Percentiles rank a stretch among this genome's conserved stretches.
phyloP scores from a whole-genome alignment of 805 yeast genomes.

The Helenozyma rhizophorensis region DNA sequence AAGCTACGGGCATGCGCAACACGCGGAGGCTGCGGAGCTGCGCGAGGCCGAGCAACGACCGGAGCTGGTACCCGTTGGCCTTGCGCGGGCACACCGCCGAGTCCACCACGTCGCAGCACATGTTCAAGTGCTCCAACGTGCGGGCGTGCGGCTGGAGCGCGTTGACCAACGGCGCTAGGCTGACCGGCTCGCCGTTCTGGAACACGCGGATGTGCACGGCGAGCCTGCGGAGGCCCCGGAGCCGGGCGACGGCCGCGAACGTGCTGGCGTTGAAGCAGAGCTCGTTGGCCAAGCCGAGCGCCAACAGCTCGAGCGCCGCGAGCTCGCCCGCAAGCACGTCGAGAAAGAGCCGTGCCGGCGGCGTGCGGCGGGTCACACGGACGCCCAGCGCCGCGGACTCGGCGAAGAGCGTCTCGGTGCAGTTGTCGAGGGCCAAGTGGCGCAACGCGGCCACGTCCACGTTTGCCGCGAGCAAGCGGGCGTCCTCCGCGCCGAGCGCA shows the following conservation, averaged over 20 bases:
- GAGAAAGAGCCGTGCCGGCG: slow-evolving; percentile 10
- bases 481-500: slow-evolving; percentile 9
- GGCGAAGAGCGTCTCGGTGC: slow-evolving; percentile 7
- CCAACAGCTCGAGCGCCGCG: slow-evolving; percentile 7
- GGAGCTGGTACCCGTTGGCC: slow-evolving; percentile 3
- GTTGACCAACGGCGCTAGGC: slow-evolving; percentile 8
- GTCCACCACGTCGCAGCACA: slow-evolving; percentile 11
- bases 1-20: slow-evolving; percentile 10
- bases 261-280: slow-evolving; percentile 10
- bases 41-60: slow-evolving; percentile 7
- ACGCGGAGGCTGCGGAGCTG: slow-evolving; percentile 2
- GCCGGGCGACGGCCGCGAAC: slow-evolving; percentile 3
- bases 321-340: slow-evolving; percentile 5
- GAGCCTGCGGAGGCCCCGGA: slow-evolving; percentile 4
- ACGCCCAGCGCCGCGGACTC: neutral
- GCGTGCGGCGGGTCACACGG: slow-evolving; percentile 8
- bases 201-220: slow-evolving; percentile 9
- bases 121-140: slow-evolving; percentile 8
- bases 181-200: slow-evolving; percentile 3
- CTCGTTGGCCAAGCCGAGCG: slow-evolving; percentile 10
- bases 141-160: slow-evolving; percentile 8
- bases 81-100: slow-evolving; percentile 8
- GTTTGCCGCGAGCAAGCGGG: slow-evolving; percentile 3
- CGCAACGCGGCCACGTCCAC: slow-evolving; percentile 3
- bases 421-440: slow-evolving; percentile 10